Conservation (phyloP, 2,329 filamentous ascomycete species). For the Hirsutella rhossiliensis region DNA sequence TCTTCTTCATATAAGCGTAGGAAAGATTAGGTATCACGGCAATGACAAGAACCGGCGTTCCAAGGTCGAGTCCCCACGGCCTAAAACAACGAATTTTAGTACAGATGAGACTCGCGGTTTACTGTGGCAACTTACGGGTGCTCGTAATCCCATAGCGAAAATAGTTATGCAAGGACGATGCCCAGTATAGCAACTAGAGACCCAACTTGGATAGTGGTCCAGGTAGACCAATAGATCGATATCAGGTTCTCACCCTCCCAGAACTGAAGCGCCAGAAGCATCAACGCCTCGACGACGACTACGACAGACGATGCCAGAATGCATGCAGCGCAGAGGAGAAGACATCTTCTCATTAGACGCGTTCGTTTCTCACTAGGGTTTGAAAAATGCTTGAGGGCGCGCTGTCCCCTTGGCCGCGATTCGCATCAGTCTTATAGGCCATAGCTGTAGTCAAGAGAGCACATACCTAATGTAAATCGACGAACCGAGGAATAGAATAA, state of each 20-base stretch:
- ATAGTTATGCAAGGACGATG: conserved; percentile 39
- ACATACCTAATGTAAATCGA: conserved; percentile 27
- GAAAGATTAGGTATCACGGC: conserved; percentile 39
- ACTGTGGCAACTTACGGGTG: conserved; percentile 34
- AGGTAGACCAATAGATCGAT: conserved; percentile 48
- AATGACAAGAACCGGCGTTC: conserved; percentile 47
- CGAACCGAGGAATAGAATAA: conserved; percentile 31
- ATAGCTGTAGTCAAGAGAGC: not conserved
- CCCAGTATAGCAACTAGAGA: conserved; percentile 46
- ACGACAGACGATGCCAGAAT: conserved; percentile 30
- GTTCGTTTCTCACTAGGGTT: conserved; percentile 18
- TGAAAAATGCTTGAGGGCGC: conserved; percentile 22
- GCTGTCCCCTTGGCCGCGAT: conserved; percentile 11
- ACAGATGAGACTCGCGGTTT: not conserved
- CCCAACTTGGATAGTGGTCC: conserved; percentile 47
- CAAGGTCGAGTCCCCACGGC: conserved; percentile 47
- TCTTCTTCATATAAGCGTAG: conserved; percentile 24
- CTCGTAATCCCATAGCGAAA: conserved; percentile 33
- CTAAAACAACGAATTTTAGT: conserved; percentile 11
- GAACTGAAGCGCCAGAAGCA: conserved; percentile 42
- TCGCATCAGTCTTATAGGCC: conserved; percentile 8
- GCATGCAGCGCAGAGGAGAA: conserved; percentile 30
- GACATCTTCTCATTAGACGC: conserved; percentile 21
- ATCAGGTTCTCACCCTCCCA: conserved; percentile 50
- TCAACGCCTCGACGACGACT: conserved; percentile 42